Percentiles rank a stretch among this genome's conserved stretches.
These are phyloP conservation scores for Volvariella surrecta DNA, from an alignment of 1,284 basidiomycete species.

Conservation along the genomic window DNA sequence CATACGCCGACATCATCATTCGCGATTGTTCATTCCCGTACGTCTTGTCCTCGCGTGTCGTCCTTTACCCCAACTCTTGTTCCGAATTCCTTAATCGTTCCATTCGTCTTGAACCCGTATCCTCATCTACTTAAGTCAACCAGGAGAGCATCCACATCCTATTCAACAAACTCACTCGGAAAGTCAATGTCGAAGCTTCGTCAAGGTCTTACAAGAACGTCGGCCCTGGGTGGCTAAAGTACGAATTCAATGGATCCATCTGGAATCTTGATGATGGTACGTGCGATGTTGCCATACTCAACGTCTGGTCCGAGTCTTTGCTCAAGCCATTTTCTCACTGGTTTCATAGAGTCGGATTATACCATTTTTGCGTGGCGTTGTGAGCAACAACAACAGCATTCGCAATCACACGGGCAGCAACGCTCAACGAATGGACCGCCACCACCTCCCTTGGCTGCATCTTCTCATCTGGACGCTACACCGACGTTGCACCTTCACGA, in stretches of 20 bases:
- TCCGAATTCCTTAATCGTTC: not conserved
- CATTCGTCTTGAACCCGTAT: not conserved
- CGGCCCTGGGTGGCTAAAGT: slow-evolving; percentile 73
- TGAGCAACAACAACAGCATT: slow-evolving; percentile 24
- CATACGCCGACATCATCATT: slow-evolving; percentile 71
- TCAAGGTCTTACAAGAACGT: slow-evolving; percentile 48
- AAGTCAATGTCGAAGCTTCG: slow-evolving; percentile 41
- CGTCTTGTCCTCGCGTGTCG: slow-evolving; percentile 18
- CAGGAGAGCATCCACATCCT: slow-evolving; percentile 56
- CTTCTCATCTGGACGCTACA: slow-evolving; percentile 12
- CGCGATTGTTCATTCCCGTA: slow-evolving; percentile 63
- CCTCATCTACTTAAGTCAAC: slow-evolving; percentile 35
- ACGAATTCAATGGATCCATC: slow-evolving; percentile 60
- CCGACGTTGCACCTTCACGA: slow-evolving; percentile 60
- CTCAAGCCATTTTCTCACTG: slow-evolving; percentile 5
- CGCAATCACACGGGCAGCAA: too few relatives aligned
- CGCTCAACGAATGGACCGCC: too few relatives aligned
- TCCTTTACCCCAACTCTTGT: too few relatives aligned
- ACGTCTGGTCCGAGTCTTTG: not conserved
- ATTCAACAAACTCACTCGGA: slow-evolving; percentile 61
- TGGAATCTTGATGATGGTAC: slow-evolving; percentile 78
- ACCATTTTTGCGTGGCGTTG: slow-evolving; percentile 70
- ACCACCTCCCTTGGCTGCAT: too few relatives aligned
- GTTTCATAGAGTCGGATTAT: slow-evolving; percentile 74
- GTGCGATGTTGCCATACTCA: slow-evolving; percentile 10